These are phyloP conservation scores for Neurospora sp. DNA, from an alignment of 495 filamentous ascomycete genomes.

Conservation along the genomic window DNA sequence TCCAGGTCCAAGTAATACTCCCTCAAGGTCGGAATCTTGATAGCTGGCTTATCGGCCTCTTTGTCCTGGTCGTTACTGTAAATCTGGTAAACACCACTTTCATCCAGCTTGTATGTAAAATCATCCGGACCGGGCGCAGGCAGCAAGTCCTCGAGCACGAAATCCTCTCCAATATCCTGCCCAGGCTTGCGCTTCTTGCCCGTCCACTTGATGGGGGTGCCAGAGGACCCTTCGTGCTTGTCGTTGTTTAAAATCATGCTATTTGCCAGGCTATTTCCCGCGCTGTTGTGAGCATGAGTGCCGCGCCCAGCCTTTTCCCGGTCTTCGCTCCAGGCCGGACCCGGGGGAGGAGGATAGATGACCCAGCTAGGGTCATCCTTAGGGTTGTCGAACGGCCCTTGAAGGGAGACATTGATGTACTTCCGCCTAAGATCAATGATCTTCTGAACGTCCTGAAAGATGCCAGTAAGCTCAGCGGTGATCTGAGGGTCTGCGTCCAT, in stretches of 20 bases:
- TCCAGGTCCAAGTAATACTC: conserved; percentile 97
- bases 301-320: conserved; percentile 37
- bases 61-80: conserved; percentile 58
- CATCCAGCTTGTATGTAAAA: conserved; percentile 67
- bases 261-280: conserved; percentile 43
- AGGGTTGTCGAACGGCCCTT: conserved; percentile 71
- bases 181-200: conserved; percentile 70
- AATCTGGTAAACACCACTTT: conserved; percentile 82
- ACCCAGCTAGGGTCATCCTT: conserved; percentile 75
- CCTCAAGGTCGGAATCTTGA: conserved; percentile 75
- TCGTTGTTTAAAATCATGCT: conserved; percentile 39
- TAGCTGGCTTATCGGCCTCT: conserved; percentile 53
- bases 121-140: conserved; percentile 62
- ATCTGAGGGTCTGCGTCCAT: conserved; percentile 56
- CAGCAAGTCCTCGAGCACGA: conserved; percentile 64
- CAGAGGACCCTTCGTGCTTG: conserved; percentile 10
- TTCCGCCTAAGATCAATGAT: conserved; percentile 78
- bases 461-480: conserved; percentile 67
- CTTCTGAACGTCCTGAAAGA: conserved; percentile 79
- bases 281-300: conserved; percentile 26
- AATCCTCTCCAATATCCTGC: conserved; percentile 68
- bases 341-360: conserved; percentile 84
- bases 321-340: conserved; percentile 77
- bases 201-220: conserved; percentile 16
- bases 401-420: conserved; percentile 80